phyloP scores from a whole-genome alignment of 352 stramenopile species.

The Saprolegnia parasitica region DNA sequence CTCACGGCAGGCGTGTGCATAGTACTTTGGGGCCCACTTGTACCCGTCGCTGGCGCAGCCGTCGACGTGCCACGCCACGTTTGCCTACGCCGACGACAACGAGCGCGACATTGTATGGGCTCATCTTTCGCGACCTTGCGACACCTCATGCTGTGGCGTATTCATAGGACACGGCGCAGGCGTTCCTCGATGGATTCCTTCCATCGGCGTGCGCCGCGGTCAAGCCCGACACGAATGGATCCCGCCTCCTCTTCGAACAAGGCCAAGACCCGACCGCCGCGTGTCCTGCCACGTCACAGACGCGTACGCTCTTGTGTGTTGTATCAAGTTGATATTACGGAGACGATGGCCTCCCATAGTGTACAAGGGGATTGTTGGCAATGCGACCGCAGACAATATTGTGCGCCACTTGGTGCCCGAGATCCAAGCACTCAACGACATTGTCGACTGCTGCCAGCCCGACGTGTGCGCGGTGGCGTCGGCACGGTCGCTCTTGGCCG shows the following conservation, averaged over 20 bases:
- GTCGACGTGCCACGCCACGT: slow-evolving; percentile 48
- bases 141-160: slow-evolving; percentile 1
- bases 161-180: slow-evolving; percentile 40
- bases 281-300: slow-evolving; percentile 60
- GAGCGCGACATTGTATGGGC: slow-evolving; percentile 64
- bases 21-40: slow-evolving; percentile 71
- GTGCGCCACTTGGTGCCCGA: slow-evolving; percentile 55
- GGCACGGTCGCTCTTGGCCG: not conserved
- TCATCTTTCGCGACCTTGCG: not conserved
- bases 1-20: slow-evolving; percentile 16
- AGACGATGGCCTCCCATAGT: slow-evolving; percentile 38
- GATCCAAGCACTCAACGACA: slow-evolving; percentile 51
- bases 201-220: slow-evolving; percentile 45
- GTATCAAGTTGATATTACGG: not conserved
- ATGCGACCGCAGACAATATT: slow-evolving; percentile 35
- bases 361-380: slow-evolving; percentile 65
- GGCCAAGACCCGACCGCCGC: slow-evolving; percentile 58
- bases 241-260: slow-evolving; percentile 65
- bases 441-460: slow-evolving; percentile 58
- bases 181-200: slow-evolving; percentile 54
- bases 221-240: slow-evolving; percentile 51
- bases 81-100: slow-evolving; percentile 66
- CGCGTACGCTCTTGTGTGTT: slow-evolving; percentile 36
- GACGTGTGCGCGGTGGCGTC: slow-evolving; percentile 38
- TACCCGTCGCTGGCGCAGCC: slow-evolving; percentile 55